Base-by-base conservation (phyloP, 768 basidiomycete genomes). In the Cystofilobasidium macerans region DNA sequence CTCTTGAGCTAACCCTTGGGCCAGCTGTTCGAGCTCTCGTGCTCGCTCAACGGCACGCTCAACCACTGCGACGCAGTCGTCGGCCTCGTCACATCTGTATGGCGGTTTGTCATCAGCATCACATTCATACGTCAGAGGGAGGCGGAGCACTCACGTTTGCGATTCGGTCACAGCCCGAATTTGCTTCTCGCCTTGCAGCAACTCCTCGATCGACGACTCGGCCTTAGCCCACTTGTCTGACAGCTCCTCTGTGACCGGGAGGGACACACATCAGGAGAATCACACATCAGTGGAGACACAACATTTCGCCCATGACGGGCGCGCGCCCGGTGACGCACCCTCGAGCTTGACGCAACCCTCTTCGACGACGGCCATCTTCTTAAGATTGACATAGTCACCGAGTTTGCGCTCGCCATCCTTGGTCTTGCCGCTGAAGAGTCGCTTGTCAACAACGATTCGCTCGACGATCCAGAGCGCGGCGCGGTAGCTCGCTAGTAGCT, bases 61-160 rank as follows among this genome's bases (percentile, higher is more conserved):
- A 2, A 51, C 60, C 7, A 67, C 60, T 4, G 30, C 32, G n/a
- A 61, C 59, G 43, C 65, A 67, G 12, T 67, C 65, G 26, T 67
- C 65, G 2, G 65, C 65, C 42, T 67, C 65, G 11, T 60, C 57
- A 30, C 47, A 66, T 16, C 65, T 66, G 24, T 6, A 9, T 14
- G 30, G 13, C 24, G 35, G 38, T 7, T 13, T 33, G 12, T 36
- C 26, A 40, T 22, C 18, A 24, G 58, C 12, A 5, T 3, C 12
- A 59, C 20, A 1, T 3, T 14, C 48, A 9, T 2, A 18, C 36
- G 42, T 47, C 14, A 47, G n/a, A 24, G n/a, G 22, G 2, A 24
- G 45, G 16, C 38, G 38, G 1, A n/a, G 48, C 1, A 53, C 62
- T 20, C 40, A 53, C 53, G 30, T 35, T 1, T 56, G 54, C n/a